Evolutionary conservation across 805 yeast genomes (phyloP), one percentile per base, ranked within the genome.

Genomic region (Saccharomyces paradoxus): DNA sequence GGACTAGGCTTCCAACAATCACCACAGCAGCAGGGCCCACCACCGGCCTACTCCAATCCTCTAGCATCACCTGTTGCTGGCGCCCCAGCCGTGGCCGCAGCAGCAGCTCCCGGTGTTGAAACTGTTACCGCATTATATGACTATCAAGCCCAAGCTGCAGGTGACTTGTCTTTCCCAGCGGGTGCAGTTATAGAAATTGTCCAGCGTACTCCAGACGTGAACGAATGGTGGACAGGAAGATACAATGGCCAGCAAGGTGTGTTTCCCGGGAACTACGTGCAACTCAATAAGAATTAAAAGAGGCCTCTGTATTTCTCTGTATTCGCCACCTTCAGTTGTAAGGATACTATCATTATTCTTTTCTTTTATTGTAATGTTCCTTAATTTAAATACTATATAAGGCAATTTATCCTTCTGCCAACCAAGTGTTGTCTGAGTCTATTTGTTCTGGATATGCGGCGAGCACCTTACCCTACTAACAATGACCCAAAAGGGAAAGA

Each of bases 221-320:
- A 89, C 64, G 99, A 96, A 5, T 94, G 99, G 99, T 94, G 99
- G 99, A 89, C 97, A 0, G 99, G 99, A 13, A 73, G 78, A 44
- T 74, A 80, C 58, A 88, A 89, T 63, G 97, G 97, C 8, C 85
- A 77, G 56, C 84, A 86, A 56, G 99, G 99, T 55, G 86, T 84
- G 10, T 94, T 95, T 76, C 99, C 99, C 5, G 99, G 97, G 9
- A 94, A 92, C 68, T 94, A 94, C 65, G 99, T 94, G 28, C 92
- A 87, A 68, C 69, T 89, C 61, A 82, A 82, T 62, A 37, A 37
- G 27, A 46, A 26, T 29, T 46, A 46, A 29, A 9, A 10, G 9
- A 10, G 4, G 6, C 17, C 13, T 9, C 44, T 8, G 44, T 9
- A 21, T 7, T 2, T 10, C 13, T 21, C 44, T 8, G 44, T 17